Base-by-base conservation (phyloP, 2,329 filamentous ascomycete species). In the Pseudocercospora fijiensis region DNA sequence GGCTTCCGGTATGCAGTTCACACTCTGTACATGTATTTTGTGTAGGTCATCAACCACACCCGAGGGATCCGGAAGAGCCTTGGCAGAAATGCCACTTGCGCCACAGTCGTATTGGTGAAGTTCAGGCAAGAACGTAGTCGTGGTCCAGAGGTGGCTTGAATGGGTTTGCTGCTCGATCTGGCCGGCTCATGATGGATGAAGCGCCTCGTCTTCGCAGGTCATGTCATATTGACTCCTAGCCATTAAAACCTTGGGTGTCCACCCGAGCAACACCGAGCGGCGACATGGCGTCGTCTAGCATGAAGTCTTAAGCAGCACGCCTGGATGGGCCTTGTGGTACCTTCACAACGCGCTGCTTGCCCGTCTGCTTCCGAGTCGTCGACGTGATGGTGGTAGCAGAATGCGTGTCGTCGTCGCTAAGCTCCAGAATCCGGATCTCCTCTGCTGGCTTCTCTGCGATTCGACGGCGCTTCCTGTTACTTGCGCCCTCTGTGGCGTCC, bases 391-490 rank as follows among this genome's bases (percentile, higher is more conserved):
- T 52, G 49, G 10, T 52, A 26, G 24, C 9, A 37, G 33, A 37
- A 22, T 52, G 27, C 6, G 49, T 18, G 10, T 52, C 49, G 16
- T 52, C 49, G 49, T 52, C 49, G n/a, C 43, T 56, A 52, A 70
- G 33, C 33, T 70, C 65, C 28, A 68, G 49, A 10, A 69, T 57
- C 20, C 68, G 64, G 16, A 63, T n/a, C 6, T 63, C 57, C 9
- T 67, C 60, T 13, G 45, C 45, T 7, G 65, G 49, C 51, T 64
- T 66, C 28, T 68, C 68, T 8, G 65, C 62, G 18, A 70, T 66
- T 10, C 67, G 67, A 18, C 68, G 65, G 11, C 72, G 69, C 62
- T 73, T 74, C 61, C 69, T 72, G 64, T 55, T 70, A 24, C 3
- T 20, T 11, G 66, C 66, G 13, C 67, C 67, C 26, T 60, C 57